Evolutionary conservation across 768 basidiomycete species (phyloP), one percentile per base, ranked within the genome.

Genomic region (Serpula lacrymans): DNA sequence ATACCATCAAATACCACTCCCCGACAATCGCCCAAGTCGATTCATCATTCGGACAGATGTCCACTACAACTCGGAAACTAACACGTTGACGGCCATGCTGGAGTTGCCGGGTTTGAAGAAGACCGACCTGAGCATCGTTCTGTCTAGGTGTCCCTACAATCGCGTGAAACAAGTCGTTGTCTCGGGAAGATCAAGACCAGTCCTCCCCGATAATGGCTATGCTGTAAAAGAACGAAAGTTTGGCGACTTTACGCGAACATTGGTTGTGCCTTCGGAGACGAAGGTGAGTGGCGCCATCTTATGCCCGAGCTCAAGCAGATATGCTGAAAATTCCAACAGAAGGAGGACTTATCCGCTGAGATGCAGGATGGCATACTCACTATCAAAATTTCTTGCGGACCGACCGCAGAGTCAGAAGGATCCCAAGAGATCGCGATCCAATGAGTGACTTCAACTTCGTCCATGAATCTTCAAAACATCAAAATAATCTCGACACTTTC

Each of bases 41-140:
- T 70, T 71, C 51, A 54, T 67, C 47, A 77, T 83, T 46, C 77
- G 80, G 50, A 67, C 77, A 22, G 85, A 87, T 60, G 62, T 80
- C 37, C 68, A 75, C 54, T 82, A 77, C 64, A 72, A 80, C 54
- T 49, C 56, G 26, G 65, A 69, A 24, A 74, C 70, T 37, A 69
- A 70, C 56, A 54, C 69, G 27, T 62, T 85, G 51, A 72, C 70
- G 42, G 79, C 77, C 37, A 68, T 78, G 63, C 72, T 85, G 54
- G 84, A 87, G 60, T 65, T 87, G 22, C 85, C 85, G 3, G 85
- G 85, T 30, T 66, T 85, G 55, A 73, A 71, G 53, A 74, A 68
- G 46, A 58, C 58, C 46, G 78, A 84, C 51, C 50, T 88, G 38
- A 72, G 62, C 45, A 68, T 87, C 62, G 71, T 69, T 36, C 70